Percentiles rank a stretch among this genome's conserved stretches.
These are phyloP conservation scores for Hanseniaspora gamundiae DNA, from an alignment of 1,139 yeast species.

Conservation along the genomic window DNA sequence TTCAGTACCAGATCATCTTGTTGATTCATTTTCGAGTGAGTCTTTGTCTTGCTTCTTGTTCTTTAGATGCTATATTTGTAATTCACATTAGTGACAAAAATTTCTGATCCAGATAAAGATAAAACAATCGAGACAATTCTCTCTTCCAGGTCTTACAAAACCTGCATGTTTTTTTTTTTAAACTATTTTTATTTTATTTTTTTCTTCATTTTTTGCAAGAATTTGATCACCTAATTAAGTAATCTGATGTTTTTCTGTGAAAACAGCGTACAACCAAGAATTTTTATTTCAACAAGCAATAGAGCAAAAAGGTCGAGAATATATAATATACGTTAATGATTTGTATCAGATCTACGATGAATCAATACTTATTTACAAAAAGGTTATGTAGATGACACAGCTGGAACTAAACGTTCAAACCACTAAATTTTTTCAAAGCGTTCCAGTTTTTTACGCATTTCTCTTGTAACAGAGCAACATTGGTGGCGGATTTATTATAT, in stretches of 20 bases:
- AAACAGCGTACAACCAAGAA: background rate
- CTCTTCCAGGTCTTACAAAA: no score
- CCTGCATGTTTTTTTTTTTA: no score
- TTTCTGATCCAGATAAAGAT: no score
- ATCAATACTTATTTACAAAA: no score
- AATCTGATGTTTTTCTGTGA: background rate
- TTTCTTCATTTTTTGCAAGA: no score
- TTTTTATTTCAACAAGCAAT: background rate
- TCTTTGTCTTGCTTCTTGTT: background rate
- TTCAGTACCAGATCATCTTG: background rate
- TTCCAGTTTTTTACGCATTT: background rate
- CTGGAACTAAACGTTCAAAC: background rate
- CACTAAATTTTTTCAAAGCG: background rate
- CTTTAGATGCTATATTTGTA: no score
- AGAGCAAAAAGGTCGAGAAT: background rate
- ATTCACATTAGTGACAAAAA: no score
- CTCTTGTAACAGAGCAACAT: background rate
- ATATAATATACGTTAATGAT: background rate
- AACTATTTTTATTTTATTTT: no score
- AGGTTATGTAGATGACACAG: no score
- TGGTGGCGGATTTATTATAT: background rate
- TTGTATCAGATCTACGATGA: no score
- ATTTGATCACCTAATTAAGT: no score
- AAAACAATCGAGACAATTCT: no score
- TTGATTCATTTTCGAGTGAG: background rate